phyloP scores from a whole-genome alignment of 2,329 filamentous ascomycete species.

The Colletotrichum sidae region DNA sequence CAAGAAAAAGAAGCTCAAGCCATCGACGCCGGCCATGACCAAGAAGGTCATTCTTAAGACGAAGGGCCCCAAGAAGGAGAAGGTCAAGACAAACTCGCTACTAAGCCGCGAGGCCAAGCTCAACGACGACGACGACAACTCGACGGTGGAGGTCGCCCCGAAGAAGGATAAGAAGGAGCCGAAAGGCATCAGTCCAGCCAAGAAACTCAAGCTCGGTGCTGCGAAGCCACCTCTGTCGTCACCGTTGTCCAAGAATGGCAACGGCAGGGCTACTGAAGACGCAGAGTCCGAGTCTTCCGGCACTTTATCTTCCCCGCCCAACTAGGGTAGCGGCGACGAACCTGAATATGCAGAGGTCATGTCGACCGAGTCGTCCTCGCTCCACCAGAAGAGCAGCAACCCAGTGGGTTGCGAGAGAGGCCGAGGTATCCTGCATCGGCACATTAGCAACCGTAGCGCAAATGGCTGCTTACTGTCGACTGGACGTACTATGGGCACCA shows the following conservation, averaged over 20 bases:
- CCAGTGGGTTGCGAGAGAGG: too few species aligned
- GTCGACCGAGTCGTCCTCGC: too few species aligned
- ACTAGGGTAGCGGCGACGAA: constrained; percentile 25
- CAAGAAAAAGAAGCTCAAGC: constrained; percentile 71
- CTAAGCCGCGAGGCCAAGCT: constrained; percentile 62
- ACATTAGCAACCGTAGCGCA: too few species aligned
- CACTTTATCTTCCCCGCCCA: constrained; percentile 65
- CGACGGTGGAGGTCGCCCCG: constrained; percentile 46
- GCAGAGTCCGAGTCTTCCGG: constrained; percentile 68
- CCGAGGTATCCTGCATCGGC: too few species aligned
- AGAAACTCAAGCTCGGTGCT: constrained; percentile 53
- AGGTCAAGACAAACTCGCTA: constrained; percentile 62
- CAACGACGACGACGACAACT: constrained; percentile 43
- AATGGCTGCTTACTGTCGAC: too few species aligned
- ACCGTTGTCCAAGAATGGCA: constrained; percentile 61
- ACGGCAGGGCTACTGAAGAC: constrained; percentile 53
- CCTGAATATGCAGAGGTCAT: not conserved
- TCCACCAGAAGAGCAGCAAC: too few species aligned
- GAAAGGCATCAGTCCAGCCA: constrained; percentile 54
- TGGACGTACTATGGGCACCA: too few species aligned
- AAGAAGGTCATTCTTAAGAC: constrained; percentile 70
- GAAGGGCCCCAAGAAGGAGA: constrained; percentile 66
- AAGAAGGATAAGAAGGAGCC: constrained; percentile 51
- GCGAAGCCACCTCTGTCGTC: constrained; percentile 62
- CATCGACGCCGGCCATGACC: constrained; percentile 48